phyloP scores from a whole-genome alignment of 495 filamentous ascomycete species.

The Aspergillus bertholletiae region DNA sequence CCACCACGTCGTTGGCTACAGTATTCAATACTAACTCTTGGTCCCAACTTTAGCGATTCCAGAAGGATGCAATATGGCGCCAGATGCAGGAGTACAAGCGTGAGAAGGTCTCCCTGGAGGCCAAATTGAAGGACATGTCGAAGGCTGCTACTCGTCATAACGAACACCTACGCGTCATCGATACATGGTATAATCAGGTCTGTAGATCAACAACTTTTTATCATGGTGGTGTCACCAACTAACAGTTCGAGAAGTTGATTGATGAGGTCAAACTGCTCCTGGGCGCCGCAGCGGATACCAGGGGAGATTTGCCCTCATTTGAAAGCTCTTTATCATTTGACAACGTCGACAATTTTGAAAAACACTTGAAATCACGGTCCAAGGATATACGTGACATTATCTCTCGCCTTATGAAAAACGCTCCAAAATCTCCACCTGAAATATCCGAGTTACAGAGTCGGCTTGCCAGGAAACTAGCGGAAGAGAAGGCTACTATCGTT shows the following conservation, averaged over 20 bases:
- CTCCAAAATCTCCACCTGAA: slow-evolving; percentile 51
- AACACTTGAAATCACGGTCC: slow-evolving; percentile 64
- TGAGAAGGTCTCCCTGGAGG: slow-evolving; percentile 74
- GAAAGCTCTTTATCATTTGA: slow-evolving; percentile 34
- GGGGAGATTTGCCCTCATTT: slow-evolving; percentile 42
- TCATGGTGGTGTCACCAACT: slow-evolving; percentile 10
- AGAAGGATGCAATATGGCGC: slow-evolving; percentile 95
- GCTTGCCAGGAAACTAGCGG: slow-evolving; percentile 68
- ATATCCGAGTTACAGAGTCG: slow-evolving; percentile 68
- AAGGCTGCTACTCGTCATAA: slow-evolving; percentile 78
- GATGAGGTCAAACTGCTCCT: slow-evolving; percentile 79
- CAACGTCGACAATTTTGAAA: slow-evolving; percentile 60
- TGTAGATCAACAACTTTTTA: slow-evolving; percentile 17
- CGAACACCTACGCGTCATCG: slow-evolving; percentile 84
- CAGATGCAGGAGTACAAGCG: slow-evolving; percentile 98
- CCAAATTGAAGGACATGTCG: slow-evolving; percentile 67
- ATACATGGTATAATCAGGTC: slow-evolving; percentile 92
- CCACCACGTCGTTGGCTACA: background rate
- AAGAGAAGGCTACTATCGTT: slow-evolving; percentile 73
- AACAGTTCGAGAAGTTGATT: slow-evolving; percentile 56
- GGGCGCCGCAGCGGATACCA: slow-evolving; percentile 47
- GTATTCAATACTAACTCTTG: slow-evolving; percentile 12
- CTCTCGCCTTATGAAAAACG: slow-evolving; percentile 49
- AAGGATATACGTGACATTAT: slow-evolving; percentile 61
- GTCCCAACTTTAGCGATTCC: slow-evolving; percentile 64